Evolutionary conservation across 1,284 basidiomycete genomes (phyloP), one percentile per base, ranked within the genome.

Genomic region (Cryptococcus sp.): DNA sequence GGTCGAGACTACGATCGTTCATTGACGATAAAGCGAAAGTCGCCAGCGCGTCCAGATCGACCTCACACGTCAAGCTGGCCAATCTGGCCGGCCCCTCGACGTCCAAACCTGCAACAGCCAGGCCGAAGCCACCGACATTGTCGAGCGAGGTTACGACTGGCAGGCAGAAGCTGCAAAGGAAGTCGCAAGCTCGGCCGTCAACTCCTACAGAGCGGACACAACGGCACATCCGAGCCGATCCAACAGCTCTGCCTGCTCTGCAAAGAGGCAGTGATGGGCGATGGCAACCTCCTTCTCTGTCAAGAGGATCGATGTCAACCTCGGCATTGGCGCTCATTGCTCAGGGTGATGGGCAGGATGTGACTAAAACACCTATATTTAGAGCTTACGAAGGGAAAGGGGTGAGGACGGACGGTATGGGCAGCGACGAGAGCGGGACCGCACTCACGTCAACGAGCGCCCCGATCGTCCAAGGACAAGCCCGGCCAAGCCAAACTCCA

Each of bases 221-320:
- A 16, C 46, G 65, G 19, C 67, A 60, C 22, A 58, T 63, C 11
- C 60, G 64, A 1, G 56, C 67, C 54, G 60, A 64, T 25, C 62
- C 62, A 2, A 54, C 63, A 4, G 61, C 55, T 0, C 39, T 67
- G 13, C 71, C 71, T 15, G 61, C 64, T 2, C 62, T 70, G 45
- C 65, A 67, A 44, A 62, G 64, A 40, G 71, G 64, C 4, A 49
- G 64, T 5, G 69, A 73, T 56, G 71, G 71, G 25, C 66, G 61
- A 56, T 73, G 71, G 71, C 71, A 73, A 54, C 59, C 64, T n/a
- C 71, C 71, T n/a, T 71, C 67, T 3, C 47, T 73, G 19, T 73
- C 71, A 3, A 54, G 66, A 38, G 71, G 71, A 5, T 73, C 71
- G 17, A 52, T 72, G 58, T 73, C 71, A 5, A 73, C 71, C 6